Conservation (phyloP, 2,329 filamentous ascomycete species). For the Acrodontium crateriforme region DNA sequence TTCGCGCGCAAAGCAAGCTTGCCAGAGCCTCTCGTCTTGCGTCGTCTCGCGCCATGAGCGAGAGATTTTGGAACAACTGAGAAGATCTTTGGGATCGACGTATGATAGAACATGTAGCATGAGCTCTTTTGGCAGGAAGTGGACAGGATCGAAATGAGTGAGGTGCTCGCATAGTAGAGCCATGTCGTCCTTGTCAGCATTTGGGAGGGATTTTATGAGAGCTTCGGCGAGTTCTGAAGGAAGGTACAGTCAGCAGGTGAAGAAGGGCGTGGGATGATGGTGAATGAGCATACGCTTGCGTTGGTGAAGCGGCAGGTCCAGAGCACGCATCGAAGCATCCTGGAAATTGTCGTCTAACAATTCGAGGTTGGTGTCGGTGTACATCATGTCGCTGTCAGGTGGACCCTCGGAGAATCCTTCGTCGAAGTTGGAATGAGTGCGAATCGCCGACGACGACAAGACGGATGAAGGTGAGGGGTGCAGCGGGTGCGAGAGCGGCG, state of each 20-base stretch:
- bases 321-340: slow-evolving; percentile 2
- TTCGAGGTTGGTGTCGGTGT: slow-evolving; percentile 2
- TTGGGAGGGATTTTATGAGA: slow-evolving; percentile 7
- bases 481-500: background rate
- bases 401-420: slow-evolving; percentile 72
- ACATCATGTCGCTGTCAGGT: slow-evolving; percentile 17
- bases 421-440: slow-evolving; percentile 36
- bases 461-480: background rate
- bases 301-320: slow-evolving; percentile 6
- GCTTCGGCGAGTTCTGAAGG: slow-evolving; percentile 3
- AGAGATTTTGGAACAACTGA: slow-evolving; percentile 67
- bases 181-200: slow-evolving; percentile 7
- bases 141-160: slow-evolving; percentile 86
- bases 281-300: slow-evolving; percentile 3
- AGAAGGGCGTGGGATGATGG: background rate
- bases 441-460: background rate
- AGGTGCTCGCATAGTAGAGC: slow-evolving; percentile 29
- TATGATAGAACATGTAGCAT: slow-evolving; percentile 80
- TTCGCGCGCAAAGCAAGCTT: slow-evolving; percentile 65
- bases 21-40: slow-evolving; percentile 76
- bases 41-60: slow-evolving; percentile 70
- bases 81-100: slow-evolving; percentile 65
- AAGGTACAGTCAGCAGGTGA: background rate
- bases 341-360: slow-evolving; percentile 3
- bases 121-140: slow-evolving; percentile 76